Base-by-base conservation (phyloP, 768 basidiomycete genomes). In the Naganishia friedmannii region DNA sequence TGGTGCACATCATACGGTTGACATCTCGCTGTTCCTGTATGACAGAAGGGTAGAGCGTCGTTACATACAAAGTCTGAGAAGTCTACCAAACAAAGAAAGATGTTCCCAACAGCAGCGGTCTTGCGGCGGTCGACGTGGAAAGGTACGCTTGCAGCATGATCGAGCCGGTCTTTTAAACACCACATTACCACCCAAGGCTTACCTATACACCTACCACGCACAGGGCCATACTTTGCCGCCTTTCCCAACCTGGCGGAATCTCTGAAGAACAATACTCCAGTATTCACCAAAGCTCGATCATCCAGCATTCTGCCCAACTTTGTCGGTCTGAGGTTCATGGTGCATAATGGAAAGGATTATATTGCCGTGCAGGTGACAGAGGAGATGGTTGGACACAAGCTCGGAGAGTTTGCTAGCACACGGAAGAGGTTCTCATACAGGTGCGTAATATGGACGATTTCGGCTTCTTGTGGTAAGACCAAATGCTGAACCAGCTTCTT, bases 361-460 rank as follows among this genome's bases (percentile, higher is more conserved):
- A 69, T 89, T 5, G 93, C 93, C 0, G 89, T 99, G 48, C 82
- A 85, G 53, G 85, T 99, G 73, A 93, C 91, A 3, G 92, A 94
- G 79, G 95, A 97, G 80, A 98, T 98, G 95, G 92, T 99, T 1
- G 95, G 95, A 0, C 94, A 99, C 80, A 99, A 99, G 81, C 82
- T 98, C 65, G 95, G 95, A 66, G 93, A 97, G 84, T 97, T 98
- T 81, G 84, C 92, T 48, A 87, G 88, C 74, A 97, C 94, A 42
- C 88, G 89, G 83, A 93, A 92, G 81, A 86, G 86, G 67, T 94
- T 93, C 80, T 86, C 84, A 37, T 93, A 88, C 83, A 90, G 87
- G 93, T 93, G 78, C 78, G 91, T 42, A 9, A n/a, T 12, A 10
- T 32, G 23, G 12, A 13, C n/a, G 48, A 9, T 17, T 19, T n/a